Percentiles rank a stretch among this genome's conserved stretches.
These are phyloP conservation scores for Dendrothele bispora DNA, from an alignment of 768 basidiomycete genomes.

Conservation along the genomic window DNA sequence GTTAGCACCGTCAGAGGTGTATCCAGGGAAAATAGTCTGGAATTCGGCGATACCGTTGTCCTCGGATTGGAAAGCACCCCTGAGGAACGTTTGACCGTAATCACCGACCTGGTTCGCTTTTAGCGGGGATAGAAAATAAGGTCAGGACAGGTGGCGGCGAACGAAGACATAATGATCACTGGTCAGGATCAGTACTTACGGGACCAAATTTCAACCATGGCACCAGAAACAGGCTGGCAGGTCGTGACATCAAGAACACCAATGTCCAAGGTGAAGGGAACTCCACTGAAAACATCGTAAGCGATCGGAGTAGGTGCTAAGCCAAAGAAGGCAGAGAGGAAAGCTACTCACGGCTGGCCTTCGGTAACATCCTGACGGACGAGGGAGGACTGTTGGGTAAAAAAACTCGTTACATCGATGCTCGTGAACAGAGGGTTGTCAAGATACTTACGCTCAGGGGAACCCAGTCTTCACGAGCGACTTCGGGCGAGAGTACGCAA, in stretches of 20 bases:
- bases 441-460: not conserved
- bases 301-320: not conserved
- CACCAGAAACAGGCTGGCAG: conserved; percentile 36
- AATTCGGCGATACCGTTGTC: conserved; percentile 39
- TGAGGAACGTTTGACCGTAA: conserved; percentile 32
- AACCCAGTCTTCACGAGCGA: not conserved
- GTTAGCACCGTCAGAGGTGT: conserved; percentile 32
- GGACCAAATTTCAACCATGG: conserved; percentile 40
- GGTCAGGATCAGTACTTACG: conserved; percentile 20
- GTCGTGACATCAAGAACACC: conserved; percentile 38
- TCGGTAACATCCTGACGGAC: conserved; percentile 27
- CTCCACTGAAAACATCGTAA: conserved; percentile 24
- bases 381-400: not conserved
- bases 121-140: not conserved
- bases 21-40: conserved; percentile 36
- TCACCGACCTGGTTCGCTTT: conserved; percentile 35
- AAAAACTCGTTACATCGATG: not conserved
- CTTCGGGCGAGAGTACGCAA: conserved; percentile 1
- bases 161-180: not conserved
- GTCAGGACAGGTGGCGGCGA: not conserved
- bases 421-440: not conserved
- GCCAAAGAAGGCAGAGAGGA: not conserved
- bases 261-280: conserved; percentile 36
- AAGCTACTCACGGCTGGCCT: conserved; percentile 22
- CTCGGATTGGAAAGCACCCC: conserved; percentile 33